Percentiles rank a stretch among this genome's conserved stretches.
Conservation (phyloP, 495 filamentous ascomycete species). For the Chaetomium tenue region DNA sequence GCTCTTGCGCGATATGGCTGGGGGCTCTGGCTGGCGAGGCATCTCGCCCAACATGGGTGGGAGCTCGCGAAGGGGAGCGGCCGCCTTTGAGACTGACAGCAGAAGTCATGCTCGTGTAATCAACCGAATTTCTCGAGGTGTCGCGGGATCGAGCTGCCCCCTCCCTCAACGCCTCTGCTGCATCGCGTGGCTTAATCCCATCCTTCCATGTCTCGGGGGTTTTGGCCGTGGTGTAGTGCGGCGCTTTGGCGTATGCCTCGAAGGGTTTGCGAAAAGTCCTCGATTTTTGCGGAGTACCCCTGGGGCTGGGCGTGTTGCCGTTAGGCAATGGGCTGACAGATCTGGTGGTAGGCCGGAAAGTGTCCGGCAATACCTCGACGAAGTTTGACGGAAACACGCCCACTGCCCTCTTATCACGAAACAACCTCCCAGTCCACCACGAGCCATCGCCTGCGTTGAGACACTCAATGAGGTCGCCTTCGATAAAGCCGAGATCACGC, state of each 20-base stretch:
- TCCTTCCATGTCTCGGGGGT: constrained; percentile 49
- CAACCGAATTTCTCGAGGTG: constrained; percentile 26
- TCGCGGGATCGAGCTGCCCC: constrained; percentile 26
- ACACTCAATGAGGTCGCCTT: constrained; percentile 97
- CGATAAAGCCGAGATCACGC: constrained; percentile 90
- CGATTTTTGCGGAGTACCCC: constrained; percentile 54
- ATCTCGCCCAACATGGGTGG: not conserved
- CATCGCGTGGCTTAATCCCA: constrained; percentile 38
- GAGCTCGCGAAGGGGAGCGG: constrained; percentile 2
- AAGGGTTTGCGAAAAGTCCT: constrained; percentile 71
- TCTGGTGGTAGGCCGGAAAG: constrained; percentile 75
- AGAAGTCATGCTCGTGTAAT: not conserved
- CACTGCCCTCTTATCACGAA: constrained; percentile 79
- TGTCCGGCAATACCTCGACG: constrained; percentile 81
- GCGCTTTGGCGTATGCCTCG: constrained; percentile 61
- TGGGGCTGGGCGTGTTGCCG: constrained; percentile 51
- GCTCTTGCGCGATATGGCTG: not conserved
- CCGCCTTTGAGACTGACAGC: not conserved
- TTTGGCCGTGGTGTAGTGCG: constrained; percentile 53
- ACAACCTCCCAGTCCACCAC: constrained; percentile 95
- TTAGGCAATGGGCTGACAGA: constrained; percentile 69
- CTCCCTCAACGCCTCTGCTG: constrained; percentile 45
- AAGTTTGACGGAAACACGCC: constrained; percentile 97
- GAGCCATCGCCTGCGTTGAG: constrained; percentile 95
- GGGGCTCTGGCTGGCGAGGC: constrained; percentile 3